Base-by-base conservation (phyloP, 352 stramenopile species). In the Phytophthora hybrid region DNA sequence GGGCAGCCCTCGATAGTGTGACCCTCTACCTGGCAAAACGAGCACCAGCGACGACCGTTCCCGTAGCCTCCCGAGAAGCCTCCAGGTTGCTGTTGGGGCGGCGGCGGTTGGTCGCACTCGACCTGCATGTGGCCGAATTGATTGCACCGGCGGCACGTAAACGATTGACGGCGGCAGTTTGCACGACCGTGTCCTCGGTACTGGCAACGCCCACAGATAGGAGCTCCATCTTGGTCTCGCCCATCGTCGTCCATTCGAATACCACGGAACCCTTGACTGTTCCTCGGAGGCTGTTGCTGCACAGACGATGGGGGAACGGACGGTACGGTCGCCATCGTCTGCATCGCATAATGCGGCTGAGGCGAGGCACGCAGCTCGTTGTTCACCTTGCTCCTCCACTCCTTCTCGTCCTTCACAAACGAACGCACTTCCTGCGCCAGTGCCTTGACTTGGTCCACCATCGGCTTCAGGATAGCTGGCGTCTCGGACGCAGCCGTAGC, bases 161-260 rank as follows among this genome's bases (percentile, higher is more conserved):
- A 1, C 0, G 18, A 21, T 4, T 32, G 32, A 0, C 32, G 31
- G 5, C 55, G 31, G 32, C 37, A 62, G 16, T 9, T 39, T 0
- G 13, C 11, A 16, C 56, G 37, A 18, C 14, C 44, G 44, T 41
- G 31, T 0, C 56, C 56, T 3, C 14, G 34, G 16, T 16, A 29
- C 4, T 61, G 34, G 23, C 55, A 61, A 19, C 55, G 55, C 11
- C 55, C 55, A 34, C 55, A 61, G 11, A 61, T 46, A 0, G 39
- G 31, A 32, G 16, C 19, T 1, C 55, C 55, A 1, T 4, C 16
- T 21, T 61, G 55, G 19, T 49, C 55, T 14, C 31, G 55, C 10
- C 32, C 19, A 9, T 62, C 51, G 2, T 57, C 51, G 3, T 29
- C 51, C 51, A 57, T 57, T 0, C 23, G 18, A 11, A 57, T 57